Conservation (phyloP, 176 grass and related monocot species). For the Zoysia japonica region DNA sequence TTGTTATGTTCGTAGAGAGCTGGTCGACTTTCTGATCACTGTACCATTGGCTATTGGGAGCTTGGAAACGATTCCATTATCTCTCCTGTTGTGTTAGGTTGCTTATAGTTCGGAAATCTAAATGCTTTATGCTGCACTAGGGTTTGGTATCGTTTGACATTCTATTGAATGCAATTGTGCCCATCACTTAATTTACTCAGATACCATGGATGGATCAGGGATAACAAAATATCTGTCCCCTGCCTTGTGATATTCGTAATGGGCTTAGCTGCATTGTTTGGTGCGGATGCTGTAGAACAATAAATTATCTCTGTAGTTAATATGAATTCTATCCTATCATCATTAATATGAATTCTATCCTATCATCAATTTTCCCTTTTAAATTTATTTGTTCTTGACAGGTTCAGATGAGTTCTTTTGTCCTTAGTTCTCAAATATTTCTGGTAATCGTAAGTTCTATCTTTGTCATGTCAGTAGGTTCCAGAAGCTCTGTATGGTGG, state of each 20-base stretch:
- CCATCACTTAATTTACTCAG: neutral
- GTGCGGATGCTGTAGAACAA: neutral
- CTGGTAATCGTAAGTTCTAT: neutral
- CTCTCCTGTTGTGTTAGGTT: neutral
- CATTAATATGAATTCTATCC: neutral
- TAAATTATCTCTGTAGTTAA: neutral
- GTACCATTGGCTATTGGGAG: neutral
- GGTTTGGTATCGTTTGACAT: too few relatives aligned
- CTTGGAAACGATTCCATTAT: neutral
- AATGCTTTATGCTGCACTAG: neutral
- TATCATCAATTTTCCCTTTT: neutral
- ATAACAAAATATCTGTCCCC: neutral
- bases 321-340: neutral
- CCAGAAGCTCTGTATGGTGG: conserved; percentile 77
- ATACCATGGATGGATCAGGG: neutral
- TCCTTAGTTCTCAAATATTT: neutral
- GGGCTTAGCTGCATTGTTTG: neutral
- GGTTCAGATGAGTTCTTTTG: neutral
- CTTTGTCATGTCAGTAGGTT: conserved; percentile 49
- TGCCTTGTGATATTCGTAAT: neutral
- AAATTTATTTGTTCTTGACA: neutral
- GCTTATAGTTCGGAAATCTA: neutral
- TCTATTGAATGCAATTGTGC: too few relatives aligned
- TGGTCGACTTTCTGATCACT: neutral
- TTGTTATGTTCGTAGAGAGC: neutral